These are phyloP conservation scores for Oxyria digyna DNA, from an alignment of 148 eudicot species.

Conservation along the genomic window DNA sequence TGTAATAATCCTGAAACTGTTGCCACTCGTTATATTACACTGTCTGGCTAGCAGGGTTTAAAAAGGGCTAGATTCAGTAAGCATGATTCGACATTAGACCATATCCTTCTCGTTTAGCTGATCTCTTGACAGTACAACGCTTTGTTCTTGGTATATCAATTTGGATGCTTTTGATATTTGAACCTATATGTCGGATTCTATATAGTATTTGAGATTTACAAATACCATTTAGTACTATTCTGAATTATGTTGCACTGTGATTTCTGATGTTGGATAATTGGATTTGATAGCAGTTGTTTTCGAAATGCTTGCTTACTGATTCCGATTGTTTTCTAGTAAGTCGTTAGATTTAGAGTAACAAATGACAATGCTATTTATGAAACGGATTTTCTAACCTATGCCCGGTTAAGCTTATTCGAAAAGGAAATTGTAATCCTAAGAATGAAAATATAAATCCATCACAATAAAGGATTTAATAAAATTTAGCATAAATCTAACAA, in stretches of 20 bases:
- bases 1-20: slow-evolving; percentile 4
- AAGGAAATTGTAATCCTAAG: too few relatives aligned
- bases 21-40: not conserved
- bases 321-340: too few relatives aligned
- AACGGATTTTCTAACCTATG: too few relatives aligned
- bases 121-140: not conserved
- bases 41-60: slow-evolving; percentile 4
- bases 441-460: too few relatives aligned
- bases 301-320: too few relatives aligned
- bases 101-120: not conserved
- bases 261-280: not conserved
- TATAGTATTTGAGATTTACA: not conserved
- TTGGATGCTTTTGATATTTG: not conserved
- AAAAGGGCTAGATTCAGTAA: slow-evolving; percentile 4
- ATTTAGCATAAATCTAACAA: too few relatives aligned
- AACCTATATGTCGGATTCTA: not conserved
- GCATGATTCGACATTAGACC: not conserved
- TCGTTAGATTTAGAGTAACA: too few relatives aligned
- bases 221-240: not conserved
- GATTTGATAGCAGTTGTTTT: not conserved
- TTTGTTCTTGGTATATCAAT: not conserved
- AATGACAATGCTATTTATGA: too few relatives aligned
- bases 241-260: slow-evolving; percentile 1
- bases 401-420: too few relatives aligned
- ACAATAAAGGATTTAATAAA: too few relatives aligned